These are phyloP conservation scores for Daldinia loculata DNA, from an alignment of 495 filamentous ascomycete genomes.

Conservation along the genomic window DNA sequence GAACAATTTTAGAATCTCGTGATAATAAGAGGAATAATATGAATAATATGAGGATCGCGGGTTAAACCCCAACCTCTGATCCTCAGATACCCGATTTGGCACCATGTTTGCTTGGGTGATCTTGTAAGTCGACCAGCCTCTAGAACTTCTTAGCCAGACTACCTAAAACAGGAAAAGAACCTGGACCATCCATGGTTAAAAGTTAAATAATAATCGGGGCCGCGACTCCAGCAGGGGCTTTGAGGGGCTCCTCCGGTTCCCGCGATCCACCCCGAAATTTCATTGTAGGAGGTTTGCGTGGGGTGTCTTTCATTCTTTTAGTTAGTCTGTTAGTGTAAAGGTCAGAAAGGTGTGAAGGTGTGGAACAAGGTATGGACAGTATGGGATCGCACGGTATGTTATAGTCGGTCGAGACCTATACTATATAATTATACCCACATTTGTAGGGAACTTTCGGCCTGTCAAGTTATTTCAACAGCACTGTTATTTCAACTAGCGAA, in stretches of 20 bases:
- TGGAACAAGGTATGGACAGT: not conserved
- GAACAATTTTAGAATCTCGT: not conserved
- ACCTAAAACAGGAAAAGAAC: not conserved
- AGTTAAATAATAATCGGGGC: constrained; percentile 41
- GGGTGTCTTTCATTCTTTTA: not conserved
- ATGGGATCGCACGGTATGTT: not conserved
- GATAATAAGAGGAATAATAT: not conserved
- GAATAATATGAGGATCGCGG: not conserved
- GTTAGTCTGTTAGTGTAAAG: too few species aligned
- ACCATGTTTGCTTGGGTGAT: not conserved
- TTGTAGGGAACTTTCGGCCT: not conserved
- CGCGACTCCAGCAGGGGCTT: not conserved
- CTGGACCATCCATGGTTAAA: constrained; percentile 6
- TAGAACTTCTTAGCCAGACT: not conserved
- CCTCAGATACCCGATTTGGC: not conserved
- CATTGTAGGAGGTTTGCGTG: not conserved
- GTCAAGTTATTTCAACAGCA: not conserved
- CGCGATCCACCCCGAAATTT: constrained; percentile 13
- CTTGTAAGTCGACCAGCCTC: not conserved
- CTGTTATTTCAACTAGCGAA: not conserved
- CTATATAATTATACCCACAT: constrained; percentile 8
- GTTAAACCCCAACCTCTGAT: not conserved
- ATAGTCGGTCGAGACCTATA: not conserved
- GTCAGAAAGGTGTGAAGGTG: not conserved
- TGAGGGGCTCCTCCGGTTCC: not conserved